A percentile compares a stretch with the other conserved stretches of the same genome.
These are phyloP conservation scores for Hanseniaspora valbyensis DNA, from an alignment of 805 yeast genomes.

Conservation along the genomic window DNA sequence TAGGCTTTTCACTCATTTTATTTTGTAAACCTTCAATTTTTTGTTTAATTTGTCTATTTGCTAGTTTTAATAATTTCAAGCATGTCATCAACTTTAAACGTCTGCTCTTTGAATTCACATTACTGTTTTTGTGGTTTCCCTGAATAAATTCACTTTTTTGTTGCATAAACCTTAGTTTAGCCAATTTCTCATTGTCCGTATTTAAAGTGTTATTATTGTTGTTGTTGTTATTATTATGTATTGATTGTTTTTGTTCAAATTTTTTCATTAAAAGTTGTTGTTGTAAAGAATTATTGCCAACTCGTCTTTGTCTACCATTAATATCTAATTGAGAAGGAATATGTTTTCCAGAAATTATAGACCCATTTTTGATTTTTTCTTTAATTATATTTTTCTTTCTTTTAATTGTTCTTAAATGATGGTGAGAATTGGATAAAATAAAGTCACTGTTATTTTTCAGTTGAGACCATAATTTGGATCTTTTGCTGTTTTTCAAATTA, in stretches of 20 bases:
- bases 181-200: background rate
- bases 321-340: constrained; percentile 9
- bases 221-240: background rate
- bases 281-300: background rate
- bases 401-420: constrained; percentile 12
- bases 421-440: constrained; percentile 13
- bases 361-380: constrained; percentile 14
- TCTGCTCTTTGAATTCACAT: constrained; percentile 59
- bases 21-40: constrained; percentile 53
- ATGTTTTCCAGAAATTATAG: constrained; percentile 9
- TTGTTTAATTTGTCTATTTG: constrained; percentile 62
- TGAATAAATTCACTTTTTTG: constrained; percentile 10
- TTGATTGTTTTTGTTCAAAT: background rate
- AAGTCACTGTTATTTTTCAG: constrained; percentile 12
- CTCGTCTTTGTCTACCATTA: background rate
- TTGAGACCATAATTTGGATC: constrained; percentile 5
- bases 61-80: constrained; percentile 65
- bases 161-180: constrained; percentile 3
- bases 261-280: constrained; percentile 5
- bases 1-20: constrained; percentile 20
- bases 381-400: constrained; percentile 12
- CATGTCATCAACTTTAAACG: constrained; percentile 54
- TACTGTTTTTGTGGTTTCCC: constrained; percentile 30
- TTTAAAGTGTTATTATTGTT: background rate
- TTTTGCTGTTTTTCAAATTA: constrained; percentile 6